Evolutionary conservation across 2,329 filamentous ascomycete genomes (phyloP).

Genomic region (Trichoderma sp.): DNA sequence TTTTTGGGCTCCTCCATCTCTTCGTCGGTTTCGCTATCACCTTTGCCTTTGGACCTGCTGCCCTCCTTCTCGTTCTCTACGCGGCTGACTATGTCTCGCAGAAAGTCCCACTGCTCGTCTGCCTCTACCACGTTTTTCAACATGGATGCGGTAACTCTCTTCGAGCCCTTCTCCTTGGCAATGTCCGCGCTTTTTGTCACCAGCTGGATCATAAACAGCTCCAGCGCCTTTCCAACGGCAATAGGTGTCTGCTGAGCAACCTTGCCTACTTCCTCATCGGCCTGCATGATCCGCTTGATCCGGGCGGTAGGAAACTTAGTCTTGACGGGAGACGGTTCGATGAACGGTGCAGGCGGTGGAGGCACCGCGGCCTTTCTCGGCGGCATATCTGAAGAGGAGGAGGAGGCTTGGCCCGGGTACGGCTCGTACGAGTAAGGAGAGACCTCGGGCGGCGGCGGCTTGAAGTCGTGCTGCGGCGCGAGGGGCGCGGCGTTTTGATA

Average conservation of each 20-base stretch:
- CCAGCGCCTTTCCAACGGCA: constrained; percentile 91
- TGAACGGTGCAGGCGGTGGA: constrained; percentile 44
- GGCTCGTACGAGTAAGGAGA: constrained; percentile 9
- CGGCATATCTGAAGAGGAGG: constrained; percentile 41
- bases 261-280: constrained; percentile 97
- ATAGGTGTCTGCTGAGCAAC: constrained; percentile 97
- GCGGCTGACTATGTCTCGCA: constrained; percentile 86
- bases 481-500: constrained; percentile 29
- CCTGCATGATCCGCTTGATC: constrained; percentile 99
- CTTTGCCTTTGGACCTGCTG: constrained; percentile 48
- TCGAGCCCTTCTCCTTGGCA: constrained; percentile 80
- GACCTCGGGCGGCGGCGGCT: constrained; percentile 7
- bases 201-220: constrained; percentile 96
- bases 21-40: constrained; percentile 59
- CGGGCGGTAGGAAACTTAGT: constrained; percentile 97
- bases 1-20: constrained; percentile 53
- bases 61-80: constrained; percentile 65
- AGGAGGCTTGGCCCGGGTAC: constrained; percentile 3
- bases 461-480: constrained; percentile 29
- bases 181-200: constrained; percentile 87
- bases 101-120: constrained; percentile 92
- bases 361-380: constrained; percentile 38
- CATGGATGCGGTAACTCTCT: constrained; percentile 87
- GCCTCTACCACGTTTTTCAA: constrained; percentile 87
- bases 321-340: constrained; percentile 73